Base-by-base conservation (phyloP, 169 alveolate genomes). In the Babesia caballi region DNA sequence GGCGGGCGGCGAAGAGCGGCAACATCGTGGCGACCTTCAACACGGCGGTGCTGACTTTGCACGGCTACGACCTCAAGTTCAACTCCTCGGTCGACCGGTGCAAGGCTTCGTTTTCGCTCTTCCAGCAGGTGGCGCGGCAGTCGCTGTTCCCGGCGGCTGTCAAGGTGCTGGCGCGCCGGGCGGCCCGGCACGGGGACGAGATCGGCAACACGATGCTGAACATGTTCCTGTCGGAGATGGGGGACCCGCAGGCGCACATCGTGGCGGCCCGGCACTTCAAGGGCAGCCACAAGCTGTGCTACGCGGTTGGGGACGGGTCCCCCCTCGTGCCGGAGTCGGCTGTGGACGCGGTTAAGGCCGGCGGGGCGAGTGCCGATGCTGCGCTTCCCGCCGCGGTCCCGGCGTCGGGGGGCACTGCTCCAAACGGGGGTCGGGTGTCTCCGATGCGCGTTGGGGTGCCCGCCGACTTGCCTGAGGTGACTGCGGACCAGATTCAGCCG, bases 201-300 rank as follows among this genome's bases (percentile, higher is more conserved):
- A 75, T 90, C 0, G 96, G 97, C 3, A 72, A 93, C 60, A 52
- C 90, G 38, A 56, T 93, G n/a, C 40, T 83, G 51, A 80, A 80
- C 32, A 81, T 93, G 85, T 78, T 93, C 56, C 78, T 93, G 11
- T 85, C 95, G 12, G 96, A 93, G 53, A 35, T 92, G 66, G 96
- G 96, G 0, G 93, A 90, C 50, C 74, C 90, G 19, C 85, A 84
- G 9, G 94, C 91, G 25, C 95, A 93, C 60, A 90, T 87, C 9
- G 88, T 84, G 54, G 91, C 95, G 2, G 90, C 95, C 1, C 82
- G 70, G 47, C 82, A 89, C 23, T 93, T 94, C 91, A 70, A 76
- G 33, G 42, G 21, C 12, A 69, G 59, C 72, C 27, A 71, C n/a
- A 47, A 27, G 35, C 63, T 78, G 35, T 78, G 87, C 35, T 78